These are phyloP conservation scores for Bisporella sp. DNA, from an alignment of 2,329 filamentous ascomycete genomes.

Conservation along the genomic window DNA sequence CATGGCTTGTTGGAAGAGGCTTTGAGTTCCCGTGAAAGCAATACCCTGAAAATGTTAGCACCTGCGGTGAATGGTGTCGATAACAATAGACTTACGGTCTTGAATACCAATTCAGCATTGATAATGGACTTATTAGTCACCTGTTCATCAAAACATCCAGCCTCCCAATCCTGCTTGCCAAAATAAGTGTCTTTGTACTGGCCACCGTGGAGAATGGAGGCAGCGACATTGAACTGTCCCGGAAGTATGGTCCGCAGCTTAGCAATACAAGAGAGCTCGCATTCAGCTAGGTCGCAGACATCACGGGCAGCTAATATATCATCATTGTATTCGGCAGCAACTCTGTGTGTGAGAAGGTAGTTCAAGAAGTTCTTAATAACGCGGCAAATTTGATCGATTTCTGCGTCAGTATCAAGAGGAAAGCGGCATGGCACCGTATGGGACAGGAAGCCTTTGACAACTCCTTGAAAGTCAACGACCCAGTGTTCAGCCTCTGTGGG, in stretches of 20 bases:
- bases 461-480: conserved; percentile 72
- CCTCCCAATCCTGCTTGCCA: conserved; percentile 8
- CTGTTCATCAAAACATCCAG: conserved; percentile 15
- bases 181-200: conserved; percentile 13
- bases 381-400: conserved; percentile 53
- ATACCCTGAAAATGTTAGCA: conserved; percentile 17
- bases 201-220: conserved; percentile 60
- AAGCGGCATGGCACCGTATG: conserved; percentile 49
- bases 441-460: conserved; percentile 73
- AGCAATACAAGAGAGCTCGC: conserved; percentile 57
- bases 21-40: conserved; percentile 29
- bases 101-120: conserved; percentile 36
- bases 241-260: conserved; percentile 51
- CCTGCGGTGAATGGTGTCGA: no score
- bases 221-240: conserved; percentile 74
- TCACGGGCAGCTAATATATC: conserved; percentile 60
- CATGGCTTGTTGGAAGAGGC: conserved; percentile 27
- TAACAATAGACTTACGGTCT: conserved; percentile 26
- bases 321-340: conserved; percentile 71
- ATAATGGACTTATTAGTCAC: conserved; percentile 22
- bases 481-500: conserved; percentile 48
- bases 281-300: conserved; percentile 59
- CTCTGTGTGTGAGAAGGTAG: conserved; percentile 77
- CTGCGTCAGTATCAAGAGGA: conserved; percentile 43
- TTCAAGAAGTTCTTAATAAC: conserved; percentile 82